These are phyloP conservation scores for Fennellomyces sp. DNA, from an alignment of 371 early-diverging fungal species.

Conservation along the genomic window DNA sequence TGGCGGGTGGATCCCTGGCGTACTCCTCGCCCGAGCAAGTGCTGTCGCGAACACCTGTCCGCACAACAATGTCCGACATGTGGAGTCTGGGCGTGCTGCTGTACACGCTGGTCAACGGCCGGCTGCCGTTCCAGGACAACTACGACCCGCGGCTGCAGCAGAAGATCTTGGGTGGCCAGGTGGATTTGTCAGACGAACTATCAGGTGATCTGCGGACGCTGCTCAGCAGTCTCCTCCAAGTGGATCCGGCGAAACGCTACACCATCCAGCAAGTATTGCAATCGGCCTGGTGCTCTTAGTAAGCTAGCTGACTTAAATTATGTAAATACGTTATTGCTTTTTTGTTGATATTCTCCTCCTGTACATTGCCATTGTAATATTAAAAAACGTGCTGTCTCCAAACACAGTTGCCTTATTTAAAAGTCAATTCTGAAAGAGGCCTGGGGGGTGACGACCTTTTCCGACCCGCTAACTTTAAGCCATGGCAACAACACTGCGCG, in stretches of 20 bases:
- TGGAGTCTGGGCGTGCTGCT: slow-evolving; percentile 87
- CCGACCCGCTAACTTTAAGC: too few relatives aligned
- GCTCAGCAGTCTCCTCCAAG: slow-evolving; percentile 24
- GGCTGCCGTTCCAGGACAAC: slow-evolving; percentile 79
- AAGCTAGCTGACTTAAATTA: too few relatives aligned
- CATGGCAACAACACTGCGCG: background rate
- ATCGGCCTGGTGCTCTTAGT: slow-evolving; percentile 28
- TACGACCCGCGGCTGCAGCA: slow-evolving; percentile 73
- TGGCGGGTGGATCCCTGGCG: slow-evolving; percentile 71
- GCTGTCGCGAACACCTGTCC: slow-evolving; percentile 9
- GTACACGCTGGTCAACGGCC: slow-evolving; percentile 72
- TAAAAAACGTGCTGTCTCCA: too few relatives aligned
- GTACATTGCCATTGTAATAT: too few relatives aligned
- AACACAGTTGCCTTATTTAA: too few relatives aligned
- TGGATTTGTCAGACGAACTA: slow-evolving; percentile 32
- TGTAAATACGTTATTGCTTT: background rate
- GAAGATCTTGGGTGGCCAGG: slow-evolving; percentile 61
- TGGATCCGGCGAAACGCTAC: slow-evolving; percentile 26
- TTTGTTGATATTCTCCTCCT: background rate
- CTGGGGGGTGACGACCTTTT: too few relatives aligned
- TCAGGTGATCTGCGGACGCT: slow-evolving; percentile 24
- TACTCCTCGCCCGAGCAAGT: slow-evolving; percentile 76
- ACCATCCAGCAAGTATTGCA: slow-evolving; percentile 24
- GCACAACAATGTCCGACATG: slow-evolving; percentile 69
- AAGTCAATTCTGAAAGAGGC: too few relatives aligned